Percentiles rank a stretch among this genome's conserved stretches.
Conservation (phyloP, 106 monocot species). For the Chionographis japonica region DNA sequence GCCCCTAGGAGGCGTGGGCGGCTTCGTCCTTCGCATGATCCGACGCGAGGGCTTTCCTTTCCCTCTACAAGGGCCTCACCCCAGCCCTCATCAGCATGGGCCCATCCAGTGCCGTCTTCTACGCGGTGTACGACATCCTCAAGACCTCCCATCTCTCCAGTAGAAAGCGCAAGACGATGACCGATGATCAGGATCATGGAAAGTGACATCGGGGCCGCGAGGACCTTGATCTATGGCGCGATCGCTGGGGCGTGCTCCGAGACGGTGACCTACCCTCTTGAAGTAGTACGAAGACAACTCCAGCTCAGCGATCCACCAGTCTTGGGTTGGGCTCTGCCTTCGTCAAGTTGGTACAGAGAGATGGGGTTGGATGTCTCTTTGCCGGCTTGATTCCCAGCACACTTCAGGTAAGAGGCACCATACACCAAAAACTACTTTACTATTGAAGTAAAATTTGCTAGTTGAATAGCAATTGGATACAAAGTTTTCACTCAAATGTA, state of each 20-base stretch:
- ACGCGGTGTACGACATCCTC: slow-evolving; percentile 47
- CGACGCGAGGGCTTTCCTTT: slow-evolving; percentile 45
- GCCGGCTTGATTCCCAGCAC: slow-evolving; percentile 53
- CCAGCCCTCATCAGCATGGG: slow-evolving; percentile 57
- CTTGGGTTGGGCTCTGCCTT: slow-evolving; percentile 23
- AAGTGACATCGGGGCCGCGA: slow-evolving; percentile 23
- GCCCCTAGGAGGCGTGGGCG: slow-evolving; percentile 34
- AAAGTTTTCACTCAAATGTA: too few relatives aligned
- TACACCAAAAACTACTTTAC: not conserved
- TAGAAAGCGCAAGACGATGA: not conserved
- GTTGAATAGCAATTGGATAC: too few relatives aligned
- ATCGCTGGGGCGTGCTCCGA: slow-evolving; percentile 57
- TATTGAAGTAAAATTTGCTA: not conserved
- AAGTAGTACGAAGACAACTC: slow-evolving; percentile 55
- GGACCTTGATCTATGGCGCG: slow-evolving; percentile 51
- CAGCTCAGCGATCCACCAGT: slow-evolving; percentile 36
- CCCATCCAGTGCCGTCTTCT: slow-evolving; percentile 55
- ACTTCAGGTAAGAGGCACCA: slow-evolving; percentile 34
- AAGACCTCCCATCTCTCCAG: slow-evolving; percentile 29
- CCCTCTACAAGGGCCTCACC: slow-evolving; percentile 64
- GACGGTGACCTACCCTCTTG: slow-evolving; percentile 51
- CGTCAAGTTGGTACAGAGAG: slow-evolving; percentile 17
- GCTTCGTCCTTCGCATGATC: slow-evolving; percentile 48
- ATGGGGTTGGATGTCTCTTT: slow-evolving; percentile 36
- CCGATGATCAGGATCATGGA: too few relatives aligned